These are phyloP conservation scores for Epichloe coenophiala DNA, from an alignment of 2,329 filamentous ascomycete genomes.

Conservation along the genomic window DNA sequence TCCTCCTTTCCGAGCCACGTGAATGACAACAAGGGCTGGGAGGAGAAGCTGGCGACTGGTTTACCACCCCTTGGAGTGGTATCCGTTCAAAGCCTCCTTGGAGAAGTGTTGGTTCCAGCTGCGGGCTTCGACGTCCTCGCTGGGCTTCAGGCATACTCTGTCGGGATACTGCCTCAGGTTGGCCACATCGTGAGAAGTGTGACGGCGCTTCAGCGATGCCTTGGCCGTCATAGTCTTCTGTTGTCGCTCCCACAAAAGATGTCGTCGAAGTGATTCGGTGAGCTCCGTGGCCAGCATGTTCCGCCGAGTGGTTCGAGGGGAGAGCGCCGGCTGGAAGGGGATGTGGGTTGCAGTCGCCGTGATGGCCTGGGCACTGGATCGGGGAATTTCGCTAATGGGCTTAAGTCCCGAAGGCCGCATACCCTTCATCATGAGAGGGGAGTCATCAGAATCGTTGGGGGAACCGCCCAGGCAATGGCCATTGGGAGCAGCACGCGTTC, in stretches of 20 bases:
- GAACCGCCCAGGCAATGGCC: slow-evolving; percentile 32
- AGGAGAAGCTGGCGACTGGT: slow-evolving; percentile 3
- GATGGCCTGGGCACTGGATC: slow-evolving; percentile 64
- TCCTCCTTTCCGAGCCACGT: too few species aligned
- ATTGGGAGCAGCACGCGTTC: slow-evolving; percentile 38
- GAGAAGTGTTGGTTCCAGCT: slow-evolving; percentile 82
- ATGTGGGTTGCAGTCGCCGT: slow-evolving; percentile 53
- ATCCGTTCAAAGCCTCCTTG: slow-evolving; percentile 49
- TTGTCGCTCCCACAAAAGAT: slow-evolving; percentile 89
- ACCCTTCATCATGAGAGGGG: slow-evolving; percentile 52
- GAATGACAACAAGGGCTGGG: background rate
- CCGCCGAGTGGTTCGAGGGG: slow-evolving; percentile 78
- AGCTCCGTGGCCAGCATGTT: slow-evolving; percentile 95
- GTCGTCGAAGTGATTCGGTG: slow-evolving; percentile 80
- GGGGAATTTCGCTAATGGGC: slow-evolving; percentile 48
- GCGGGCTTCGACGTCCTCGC: slow-evolving; percentile 50
- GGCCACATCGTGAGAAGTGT: slow-evolving; percentile 82
- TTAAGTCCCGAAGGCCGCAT: slow-evolving; percentile 34
- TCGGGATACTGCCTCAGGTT: slow-evolving; percentile 76
- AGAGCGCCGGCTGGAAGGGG: slow-evolving; percentile 61
- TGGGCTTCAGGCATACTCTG: slow-evolving; percentile 43
- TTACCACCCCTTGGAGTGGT: slow-evolving; percentile 31
- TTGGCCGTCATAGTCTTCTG: slow-evolving; percentile 85
- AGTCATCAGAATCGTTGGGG: slow-evolving; percentile 47
- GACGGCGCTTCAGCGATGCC: slow-evolving; percentile 75